Percentiles rank a stretch among this genome's conserved stretches.
phyloP scores from a whole-genome alignment of 768 basidiomycete genomes.

The Amanita polypyramis region DNA sequence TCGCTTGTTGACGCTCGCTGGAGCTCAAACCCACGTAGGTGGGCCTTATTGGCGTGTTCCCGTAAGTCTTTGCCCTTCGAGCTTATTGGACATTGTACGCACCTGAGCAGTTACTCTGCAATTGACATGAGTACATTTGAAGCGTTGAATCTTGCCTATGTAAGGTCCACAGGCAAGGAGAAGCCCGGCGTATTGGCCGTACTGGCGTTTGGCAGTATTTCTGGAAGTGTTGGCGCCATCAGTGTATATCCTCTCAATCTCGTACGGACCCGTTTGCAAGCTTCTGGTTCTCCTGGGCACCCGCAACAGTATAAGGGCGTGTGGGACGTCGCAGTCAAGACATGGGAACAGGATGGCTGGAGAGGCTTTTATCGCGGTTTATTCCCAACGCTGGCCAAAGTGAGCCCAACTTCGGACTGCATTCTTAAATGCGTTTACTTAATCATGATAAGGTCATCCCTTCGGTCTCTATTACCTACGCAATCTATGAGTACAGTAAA shows the following conservation, averaged over 20 bases:
- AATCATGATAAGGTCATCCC: conserved; percentile 65
- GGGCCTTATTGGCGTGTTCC: conserved; percentile 93
- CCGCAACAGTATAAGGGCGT: conserved; percentile 88
- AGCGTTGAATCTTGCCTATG: conserved; percentile 85
- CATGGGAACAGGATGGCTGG: conserved; percentile 82
- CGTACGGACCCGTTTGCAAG: conserved; percentile 90
- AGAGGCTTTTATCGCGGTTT: conserved; percentile 90
- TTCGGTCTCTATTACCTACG: conserved; percentile 93
- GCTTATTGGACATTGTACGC: background rate
- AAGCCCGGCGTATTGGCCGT: conserved; percentile 85
- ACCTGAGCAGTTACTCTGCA: conserved; percentile 58
- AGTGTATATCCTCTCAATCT: conserved; percentile 90
- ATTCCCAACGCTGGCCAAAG: conserved; percentile 89
- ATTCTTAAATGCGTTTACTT: conserved; percentile 2
- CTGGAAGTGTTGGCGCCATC: conserved; percentile 88
- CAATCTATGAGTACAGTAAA: conserved; percentile 86
- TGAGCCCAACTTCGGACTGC: conserved; percentile 15
- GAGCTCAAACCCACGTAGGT: conserved; percentile 41
- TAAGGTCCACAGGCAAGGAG: conserved; percentile 75
- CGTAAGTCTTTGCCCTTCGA: conserved; percentile 35
- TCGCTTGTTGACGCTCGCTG: conserved; percentile 7
- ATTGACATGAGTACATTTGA: conserved; percentile 99
- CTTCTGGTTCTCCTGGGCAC: conserved; percentile 92
- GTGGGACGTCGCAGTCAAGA: conserved; percentile 71
- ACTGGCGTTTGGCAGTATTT: conserved; percentile 86